Evolutionary conservation across 108 stramenopile species (phyloP).

Genomic region (Discostella stelligeroides): DNA sequence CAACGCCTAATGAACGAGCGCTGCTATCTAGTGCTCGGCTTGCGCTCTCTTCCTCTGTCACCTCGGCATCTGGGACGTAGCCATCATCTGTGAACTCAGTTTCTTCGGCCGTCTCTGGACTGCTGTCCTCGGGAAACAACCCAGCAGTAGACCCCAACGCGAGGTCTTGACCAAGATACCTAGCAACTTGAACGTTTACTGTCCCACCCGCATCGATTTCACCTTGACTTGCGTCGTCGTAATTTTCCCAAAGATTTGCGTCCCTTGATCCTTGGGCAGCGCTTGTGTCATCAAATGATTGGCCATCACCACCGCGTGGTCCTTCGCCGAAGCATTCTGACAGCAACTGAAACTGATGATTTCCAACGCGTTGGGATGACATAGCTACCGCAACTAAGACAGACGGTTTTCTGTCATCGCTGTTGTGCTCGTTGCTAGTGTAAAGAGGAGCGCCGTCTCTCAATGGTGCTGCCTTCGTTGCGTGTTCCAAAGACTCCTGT

Average conservation of each 20-base stretch:
- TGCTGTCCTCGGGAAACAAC: slow-evolving; percentile 28
- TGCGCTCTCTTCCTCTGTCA: slow-evolving; percentile 30
- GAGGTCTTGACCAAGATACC: slow-evolving; percentile 16
- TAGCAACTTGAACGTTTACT: slow-evolving; percentile 19
- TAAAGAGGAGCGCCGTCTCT: not conserved
- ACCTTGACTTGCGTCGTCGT: slow-evolving; percentile 31
- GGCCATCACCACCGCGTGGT: slow-evolving; percentile 11
- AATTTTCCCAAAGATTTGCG: slow-evolving; percentile 38
- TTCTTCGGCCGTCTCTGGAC: slow-evolving; percentile 4
- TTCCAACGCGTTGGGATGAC: slow-evolving; percentile 46
- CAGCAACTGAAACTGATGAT: slow-evolving; percentile 8
- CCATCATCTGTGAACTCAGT: slow-evolving; percentile 37
- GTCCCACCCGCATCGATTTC: slow-evolving; percentile 7
- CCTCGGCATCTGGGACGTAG: slow-evolving; percentile 45
- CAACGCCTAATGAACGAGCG: not conserved
- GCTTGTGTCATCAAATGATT: slow-evolving; percentile 40
- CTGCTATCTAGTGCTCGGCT: not conserved
- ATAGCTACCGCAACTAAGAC: slow-evolving; percentile 50
- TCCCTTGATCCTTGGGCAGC: slow-evolving; percentile 24
- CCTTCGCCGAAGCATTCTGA: slow-evolving; percentile 6
- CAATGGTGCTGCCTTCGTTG: not conserved
- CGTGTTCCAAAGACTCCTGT: not conserved
- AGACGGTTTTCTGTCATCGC: slow-evolving; percentile 36
- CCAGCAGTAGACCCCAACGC: slow-evolving; percentile 7
- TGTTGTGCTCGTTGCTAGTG: not conserved